Base-by-base conservation (phyloP, 352 stramenopile genomes). In the Globisporangium paroecandrum region DNA sequence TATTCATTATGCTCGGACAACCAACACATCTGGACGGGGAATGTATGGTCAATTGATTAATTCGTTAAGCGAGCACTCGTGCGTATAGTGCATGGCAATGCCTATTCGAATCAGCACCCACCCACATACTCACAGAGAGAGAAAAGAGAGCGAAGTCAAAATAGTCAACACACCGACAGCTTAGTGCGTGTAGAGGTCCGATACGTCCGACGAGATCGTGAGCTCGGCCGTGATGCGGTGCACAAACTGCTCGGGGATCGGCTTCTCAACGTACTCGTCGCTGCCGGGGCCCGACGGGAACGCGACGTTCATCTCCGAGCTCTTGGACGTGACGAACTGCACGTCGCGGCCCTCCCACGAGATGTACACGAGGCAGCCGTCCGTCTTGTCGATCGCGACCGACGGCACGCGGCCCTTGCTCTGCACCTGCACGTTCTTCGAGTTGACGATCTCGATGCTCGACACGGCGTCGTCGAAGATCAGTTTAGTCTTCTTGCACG, bases 321-420 rank as follows among this genome's bases (percentile, higher is more conserved):
- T 98, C 88, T 99, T 99, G 66, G 91, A 98, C 46, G 97, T 99
- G 12, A 98, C 91, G 66, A 99, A 92, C 72, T 89, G 84, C 70
- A 89, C 82, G 58, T 89, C 77, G 36, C 96, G 80, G 29, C 85
- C 91, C 69, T 98, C 90, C 80, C 96, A 93, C 76, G 91, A 97
- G 63, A 99, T 83, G 79, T 98, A 98, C 58, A 98, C 87, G 49
- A 98, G 82, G 69, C 96, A 97, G 66, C 97, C 97, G 77, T 99
- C 96, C 38, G 97, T 99, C 87, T 99, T 99, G 87, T 99, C 98
- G 79, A 99, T 99, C 5, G 94, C 93, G 66, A 99, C 95, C 32
- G 90, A 97, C 22, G 97, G 96, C 68, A 98, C 97, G 38, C 87
- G 79, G 64, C 92, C 94, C 69, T 95, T 97, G 69, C 87, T 89